Conservation (phyloP, 2,329 filamentous ascomycete genomes). For the Aspergillus pseudotamarii region DNA sequence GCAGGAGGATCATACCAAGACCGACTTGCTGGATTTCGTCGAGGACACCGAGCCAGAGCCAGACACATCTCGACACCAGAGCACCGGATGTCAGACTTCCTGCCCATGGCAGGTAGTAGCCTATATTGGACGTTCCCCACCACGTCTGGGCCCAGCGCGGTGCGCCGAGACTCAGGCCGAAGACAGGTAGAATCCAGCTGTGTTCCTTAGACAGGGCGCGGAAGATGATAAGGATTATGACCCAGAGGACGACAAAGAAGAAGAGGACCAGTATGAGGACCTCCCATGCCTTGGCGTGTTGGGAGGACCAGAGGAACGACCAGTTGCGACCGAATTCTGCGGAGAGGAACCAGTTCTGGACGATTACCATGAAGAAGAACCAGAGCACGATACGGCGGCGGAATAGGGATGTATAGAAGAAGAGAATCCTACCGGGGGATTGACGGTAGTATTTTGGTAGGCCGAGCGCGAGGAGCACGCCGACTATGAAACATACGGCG, state of each 20-base stretch:
- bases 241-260: conserved; percentile 61
- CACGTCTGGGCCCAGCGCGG: conserved; percentile 70
- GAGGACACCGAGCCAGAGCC: conserved; percentile 69
- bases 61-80: conserved; percentile 59
- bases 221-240: conserved; percentile 50
- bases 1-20: conserved; percentile 68
- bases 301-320: conserved; percentile 63
- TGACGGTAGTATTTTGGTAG: conserved; percentile 69
- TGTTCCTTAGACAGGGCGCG: conserved; percentile 62
- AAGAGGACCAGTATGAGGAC: conserved; percentile 55
- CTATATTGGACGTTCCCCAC: conserved; percentile 64
- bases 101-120: conserved; percentile 65
- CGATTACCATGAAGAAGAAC: conserved; percentile 65
- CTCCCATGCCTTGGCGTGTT: conserved; percentile 59
- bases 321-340: conserved; percentile 69
- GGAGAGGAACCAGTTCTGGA: conserved; percentile 70
- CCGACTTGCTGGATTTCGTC: conserved; percentile 68
- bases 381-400: conserved; percentile 67
- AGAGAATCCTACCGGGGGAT: conserved; percentile 64
- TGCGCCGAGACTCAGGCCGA: conserved; percentile 66
- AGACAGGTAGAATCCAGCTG: conserved; percentile 68
- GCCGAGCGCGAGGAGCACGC: conserved; percentile 60
- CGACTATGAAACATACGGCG: conserved; percentile 59
- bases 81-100: conserved; percentile 57
- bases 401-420: conserved; percentile 66